phyloP scores from a whole-genome alignment of 306 rosid species.

The Geum urbanum region DNA sequence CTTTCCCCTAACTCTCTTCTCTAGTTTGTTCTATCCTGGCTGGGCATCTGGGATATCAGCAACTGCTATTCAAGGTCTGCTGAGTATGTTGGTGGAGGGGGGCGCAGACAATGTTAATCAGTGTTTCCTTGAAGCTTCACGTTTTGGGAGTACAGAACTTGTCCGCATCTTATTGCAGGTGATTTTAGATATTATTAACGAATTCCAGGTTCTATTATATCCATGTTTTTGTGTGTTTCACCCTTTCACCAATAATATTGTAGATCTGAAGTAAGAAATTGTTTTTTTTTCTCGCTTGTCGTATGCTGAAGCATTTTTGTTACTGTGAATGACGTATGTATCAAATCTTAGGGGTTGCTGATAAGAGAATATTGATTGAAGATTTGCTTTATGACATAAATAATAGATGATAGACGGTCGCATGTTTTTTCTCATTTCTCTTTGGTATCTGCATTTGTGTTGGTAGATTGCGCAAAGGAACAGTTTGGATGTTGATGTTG shows the following conservation, averaged over 20 bases:
- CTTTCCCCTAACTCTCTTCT: constrained; percentile 85
- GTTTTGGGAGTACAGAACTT: constrained; percentile 87
- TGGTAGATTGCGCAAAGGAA: constrained; percentile 79
- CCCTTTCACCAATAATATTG: not conserved
- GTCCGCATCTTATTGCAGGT: constrained; percentile 88
- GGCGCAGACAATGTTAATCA: constrained; percentile 92
- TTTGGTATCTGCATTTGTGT: constrained; percentile 31
- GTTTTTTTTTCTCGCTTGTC: not conserved
- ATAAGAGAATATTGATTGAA: not conserved
- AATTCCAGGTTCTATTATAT: not conserved
- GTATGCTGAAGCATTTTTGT: not conserved
- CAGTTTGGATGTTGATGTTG: constrained; percentile 88
- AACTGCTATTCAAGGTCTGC: constrained; percentile 72
- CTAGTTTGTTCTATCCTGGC: constrained; percentile 77
- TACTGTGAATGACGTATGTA: not conserved
- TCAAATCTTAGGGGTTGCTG: not conserved
- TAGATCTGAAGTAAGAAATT: not conserved
- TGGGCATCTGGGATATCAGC: constrained; percentile 82
- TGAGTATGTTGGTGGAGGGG: constrained; percentile 77
- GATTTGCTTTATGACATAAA: not conserved
- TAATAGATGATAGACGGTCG: not conserved
- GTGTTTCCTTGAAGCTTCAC: constrained; percentile 90
- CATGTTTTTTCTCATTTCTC: constrained; percentile 5
- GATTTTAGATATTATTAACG: not conserved
- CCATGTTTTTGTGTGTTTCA: not conserved